These are phyloP conservation scores for Actinidia chinensis DNA, from an alignment of 179 eudicot genomes.

Conservation along the genomic window DNA sequence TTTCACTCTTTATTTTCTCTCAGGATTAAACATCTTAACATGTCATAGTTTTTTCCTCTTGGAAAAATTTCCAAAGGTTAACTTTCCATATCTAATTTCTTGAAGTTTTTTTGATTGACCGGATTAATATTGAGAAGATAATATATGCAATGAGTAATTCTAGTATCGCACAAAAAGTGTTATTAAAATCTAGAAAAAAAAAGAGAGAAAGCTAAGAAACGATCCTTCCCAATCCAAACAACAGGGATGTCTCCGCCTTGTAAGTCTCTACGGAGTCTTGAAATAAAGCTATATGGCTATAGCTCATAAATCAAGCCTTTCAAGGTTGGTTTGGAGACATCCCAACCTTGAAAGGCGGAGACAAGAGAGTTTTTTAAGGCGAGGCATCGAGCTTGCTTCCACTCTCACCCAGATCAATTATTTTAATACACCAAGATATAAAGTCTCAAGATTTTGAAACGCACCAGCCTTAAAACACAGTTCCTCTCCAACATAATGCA, in stretches of 20 bases:
- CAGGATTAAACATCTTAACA: too few species aligned
- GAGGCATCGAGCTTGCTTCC: constrained; percentile 21
- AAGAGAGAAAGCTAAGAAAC: too few species aligned
- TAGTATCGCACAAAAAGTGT: too few species aligned
- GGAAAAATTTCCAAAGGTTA: too few species aligned
- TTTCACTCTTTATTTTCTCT: too few species aligned
- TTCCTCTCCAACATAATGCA: constrained; percentile 13
- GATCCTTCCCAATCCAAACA: background rate
- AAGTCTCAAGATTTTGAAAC: background rate
- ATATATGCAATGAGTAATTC: too few species aligned
- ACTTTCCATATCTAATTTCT: too few species aligned
- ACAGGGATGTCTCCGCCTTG: background rate
- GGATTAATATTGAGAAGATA: too few species aligned
- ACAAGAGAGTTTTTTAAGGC: background rate
- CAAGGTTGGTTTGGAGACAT: constrained; percentile 8
- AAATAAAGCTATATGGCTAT: background rate
- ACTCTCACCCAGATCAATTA: constrained; percentile 15
- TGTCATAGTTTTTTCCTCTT: too few species aligned
- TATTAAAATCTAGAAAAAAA: too few species aligned
- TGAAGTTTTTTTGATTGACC: too few species aligned
- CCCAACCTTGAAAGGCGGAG: constrained; percentile 17
- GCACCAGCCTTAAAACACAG: constrained; percentile 15
- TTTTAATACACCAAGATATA: background rate
- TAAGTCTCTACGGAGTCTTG: background rate
- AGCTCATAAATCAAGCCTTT: rapidly evolving